These are phyloP conservation scores for Pseudocohnilembus persalinus DNA, from an alignment of 169 alveolate species.

Conservation along the genomic window DNA sequence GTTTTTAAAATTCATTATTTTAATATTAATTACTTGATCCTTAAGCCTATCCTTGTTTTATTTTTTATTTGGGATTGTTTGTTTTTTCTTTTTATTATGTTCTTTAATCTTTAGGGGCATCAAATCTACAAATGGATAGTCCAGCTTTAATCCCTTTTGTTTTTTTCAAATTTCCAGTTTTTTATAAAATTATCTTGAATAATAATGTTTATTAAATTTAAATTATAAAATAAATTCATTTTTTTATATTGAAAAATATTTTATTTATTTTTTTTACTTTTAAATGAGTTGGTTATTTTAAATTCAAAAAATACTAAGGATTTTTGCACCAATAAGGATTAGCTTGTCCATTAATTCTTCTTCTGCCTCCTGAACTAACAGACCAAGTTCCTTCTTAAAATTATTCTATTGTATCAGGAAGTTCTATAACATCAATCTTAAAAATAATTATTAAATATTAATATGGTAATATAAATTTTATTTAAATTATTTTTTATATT, in stretches of 20 bases:
- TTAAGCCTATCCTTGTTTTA: slow-evolving; percentile 29
- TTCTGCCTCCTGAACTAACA: slow-evolving; percentile 82
- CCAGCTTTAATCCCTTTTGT: slow-evolving; percentile 69
- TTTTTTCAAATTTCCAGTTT: slow-evolving; percentile 54
- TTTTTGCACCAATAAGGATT: slow-evolving; percentile 86
- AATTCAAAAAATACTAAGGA: slow-evolving; percentile 83
- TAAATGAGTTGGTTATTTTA: slow-evolving; percentile 60
- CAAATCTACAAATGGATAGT: slow-evolving; percentile 52
- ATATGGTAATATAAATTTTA: background rate
- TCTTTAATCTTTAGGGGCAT: slow-evolving; percentile 5
- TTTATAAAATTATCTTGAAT: slow-evolving; percentile 57
- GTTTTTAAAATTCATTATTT: too few species aligned
- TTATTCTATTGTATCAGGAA: slow-evolving; percentile 71
- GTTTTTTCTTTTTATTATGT: slow-evolving; percentile 16
- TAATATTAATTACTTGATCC: slow-evolving; percentile 33
- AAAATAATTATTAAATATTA: background rate
- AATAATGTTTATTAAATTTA: too few species aligned
- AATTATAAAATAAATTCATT: background rate
- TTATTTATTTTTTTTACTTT: background rate
- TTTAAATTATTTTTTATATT: slow-evolving; percentile 31
- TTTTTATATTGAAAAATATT: background rate
- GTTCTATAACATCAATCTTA: slow-evolving; percentile 53
- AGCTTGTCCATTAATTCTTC: slow-evolving; percentile 66
- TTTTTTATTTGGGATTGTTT: slow-evolving; percentile 11
- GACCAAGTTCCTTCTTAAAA: slow-evolving; percentile 73